A percentile compares a stretch with the other conserved stretches of the same genome.
phyloP scores from a whole-genome alignment of 306 rosid genomes.

The Vigna radiata region DNA sequence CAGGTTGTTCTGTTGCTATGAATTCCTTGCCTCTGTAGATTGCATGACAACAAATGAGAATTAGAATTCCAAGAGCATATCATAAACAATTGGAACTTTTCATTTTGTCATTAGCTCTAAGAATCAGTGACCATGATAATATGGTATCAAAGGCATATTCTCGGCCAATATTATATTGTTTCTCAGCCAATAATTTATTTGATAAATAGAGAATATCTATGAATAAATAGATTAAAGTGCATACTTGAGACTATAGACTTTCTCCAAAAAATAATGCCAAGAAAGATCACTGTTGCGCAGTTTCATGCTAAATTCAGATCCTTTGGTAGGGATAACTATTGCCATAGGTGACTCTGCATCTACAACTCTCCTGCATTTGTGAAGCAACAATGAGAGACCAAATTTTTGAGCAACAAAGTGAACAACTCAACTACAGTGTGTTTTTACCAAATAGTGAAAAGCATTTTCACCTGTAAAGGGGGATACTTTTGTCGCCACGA shows the following conservation, averaged over 20 bases:
- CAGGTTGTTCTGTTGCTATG: conserved; percentile 68
- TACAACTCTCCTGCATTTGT: conserved; percentile 82
- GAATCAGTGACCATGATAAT: conserved; percentile 26
- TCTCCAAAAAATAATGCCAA: conserved; percentile 82
- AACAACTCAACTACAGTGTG: conserved; percentile 26
- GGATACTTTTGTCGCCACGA: conserved; percentile 86
- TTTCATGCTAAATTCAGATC: conserved; percentile 63
- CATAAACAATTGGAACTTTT: conserved; percentile 20
- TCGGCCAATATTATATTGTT: conserved; percentile 22
- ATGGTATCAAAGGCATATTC: not conserved
- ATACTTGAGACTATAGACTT: conserved; percentile 68
- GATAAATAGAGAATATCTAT: not conserved
- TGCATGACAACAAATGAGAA: conserved; percentile 42
- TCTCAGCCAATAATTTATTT: conserved; percentile 1
- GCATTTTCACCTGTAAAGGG: conserved; percentile 80
- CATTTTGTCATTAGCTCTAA: conserved; percentile 29
- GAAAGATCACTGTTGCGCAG: conserved; percentile 77
- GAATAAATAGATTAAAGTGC: conserved; percentile 36
- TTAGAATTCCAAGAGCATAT: conserved; percentile 10
- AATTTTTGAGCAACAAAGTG: conserved; percentile 32
- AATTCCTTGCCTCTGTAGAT: conserved; percentile 80
- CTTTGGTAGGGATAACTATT: conserved; percentile 67
- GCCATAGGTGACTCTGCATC: conserved; percentile 87
- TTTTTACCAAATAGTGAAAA: conserved; percentile 24
- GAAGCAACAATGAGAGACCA: conserved; percentile 49